A percentile compares a stretch with the other conserved stretches of the same genome.
Conservation (phyloP, 768 basidiomycete genomes). For the Dentipellis sp. region DNA sequence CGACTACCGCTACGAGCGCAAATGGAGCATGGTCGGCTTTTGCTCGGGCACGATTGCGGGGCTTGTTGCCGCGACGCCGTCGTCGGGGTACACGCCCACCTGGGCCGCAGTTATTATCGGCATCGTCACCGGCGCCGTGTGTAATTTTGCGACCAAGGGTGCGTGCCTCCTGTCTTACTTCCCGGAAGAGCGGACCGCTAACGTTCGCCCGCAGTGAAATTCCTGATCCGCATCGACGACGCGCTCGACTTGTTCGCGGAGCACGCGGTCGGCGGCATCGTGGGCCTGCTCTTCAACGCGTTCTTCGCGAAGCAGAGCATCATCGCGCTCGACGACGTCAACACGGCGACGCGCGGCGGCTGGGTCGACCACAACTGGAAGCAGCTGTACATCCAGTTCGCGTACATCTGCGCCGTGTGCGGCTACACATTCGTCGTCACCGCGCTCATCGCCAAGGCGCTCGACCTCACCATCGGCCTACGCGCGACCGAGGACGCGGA, state of each 20-base stretch:
- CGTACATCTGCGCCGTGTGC: slow-evolving; percentile 76
- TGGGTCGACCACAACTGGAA: slow-evolving; percentile 80
- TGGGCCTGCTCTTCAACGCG: slow-evolving; percentile 75
- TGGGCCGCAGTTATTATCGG: slow-evolving; percentile 77
- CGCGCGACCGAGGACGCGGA: slow-evolving; percentile 58
- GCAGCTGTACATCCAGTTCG: slow-evolving; percentile 81
- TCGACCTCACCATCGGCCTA: slow-evolving; percentile 81
- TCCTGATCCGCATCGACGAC: slow-evolving; percentile 68
- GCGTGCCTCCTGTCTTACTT: slow-evolving; percentile 18
- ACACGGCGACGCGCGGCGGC: slow-evolving; percentile 59
- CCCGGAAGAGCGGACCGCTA: not conserved
- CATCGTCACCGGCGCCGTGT: slow-evolving; percentile 55
- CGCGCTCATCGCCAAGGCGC: slow-evolving; percentile 74
- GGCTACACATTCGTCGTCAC: slow-evolving; percentile 72
- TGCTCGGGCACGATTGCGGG: slow-evolving; percentile 89
- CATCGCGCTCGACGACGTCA: slow-evolving; percentile 70
- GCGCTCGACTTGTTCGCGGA: slow-evolving; percentile 89
- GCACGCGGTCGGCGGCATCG: slow-evolving; percentile 78
- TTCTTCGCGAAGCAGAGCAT: slow-evolving; percentile 80
- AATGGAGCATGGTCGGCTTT: slow-evolving; percentile 87
- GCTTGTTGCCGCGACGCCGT: slow-evolving; percentile 82
- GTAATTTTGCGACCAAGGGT: slow-evolving; percentile 84
- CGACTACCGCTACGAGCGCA: slow-evolving; percentile 71
- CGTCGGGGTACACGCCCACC: slow-evolving; percentile 70
- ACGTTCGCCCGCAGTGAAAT: slow-evolving; percentile 43